Evolutionary conservation across 768 basidiomycete species (phyloP), one percentile per base, ranked within the genome.

Genomic region (Tubosaeta sp.): DNA sequence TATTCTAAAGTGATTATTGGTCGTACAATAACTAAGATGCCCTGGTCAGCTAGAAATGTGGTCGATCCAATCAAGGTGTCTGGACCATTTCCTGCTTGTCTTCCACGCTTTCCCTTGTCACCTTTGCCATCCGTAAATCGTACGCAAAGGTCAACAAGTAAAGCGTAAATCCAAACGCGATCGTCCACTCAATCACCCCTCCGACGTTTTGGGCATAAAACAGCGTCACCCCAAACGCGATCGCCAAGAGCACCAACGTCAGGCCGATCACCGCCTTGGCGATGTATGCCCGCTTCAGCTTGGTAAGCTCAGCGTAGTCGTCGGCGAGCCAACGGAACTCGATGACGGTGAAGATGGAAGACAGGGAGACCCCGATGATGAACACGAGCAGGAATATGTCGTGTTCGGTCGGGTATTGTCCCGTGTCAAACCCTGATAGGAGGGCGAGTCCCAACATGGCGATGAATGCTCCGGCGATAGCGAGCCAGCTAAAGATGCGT

Each of bases 151-250:
- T 84, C 51, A 87, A 71, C 35, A 89, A 69, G 65, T 86, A 90
- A 56, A 87, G 76, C 6, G 83, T 83, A 65, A 82, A 89, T 8
- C 85, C 80, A 48, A 90, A 83, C 4, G 78, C 76, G 44, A 91
- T 86, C 0, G 66, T 60, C 88, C 88, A 91, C 65, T 91, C 89
- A 7, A 90, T 59, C 48, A 89, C 66, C 79, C 79, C 84, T 63
- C 80, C 85, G 0, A 70, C 79, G 51, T 83, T 66, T 1, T 54
- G 55, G 0, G 68, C 74, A 10, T 62, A 58, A 56, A 69, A 83
- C 3, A 86, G 60, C 10, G 78, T 62, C 14, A 80, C 66, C 1
- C 72, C 84, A 61, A 90, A 90, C 7, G 73, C 83, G 54, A 88
- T 77, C 21, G 83, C 79, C 34, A 84, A 71, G 16, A 73, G 38